Evolutionary conservation across 495 filamentous ascomycete species (phyloP), one percentile per base, ranked within the genome.

Genomic region (Hyphodiscus hymeniophilus): DNA sequence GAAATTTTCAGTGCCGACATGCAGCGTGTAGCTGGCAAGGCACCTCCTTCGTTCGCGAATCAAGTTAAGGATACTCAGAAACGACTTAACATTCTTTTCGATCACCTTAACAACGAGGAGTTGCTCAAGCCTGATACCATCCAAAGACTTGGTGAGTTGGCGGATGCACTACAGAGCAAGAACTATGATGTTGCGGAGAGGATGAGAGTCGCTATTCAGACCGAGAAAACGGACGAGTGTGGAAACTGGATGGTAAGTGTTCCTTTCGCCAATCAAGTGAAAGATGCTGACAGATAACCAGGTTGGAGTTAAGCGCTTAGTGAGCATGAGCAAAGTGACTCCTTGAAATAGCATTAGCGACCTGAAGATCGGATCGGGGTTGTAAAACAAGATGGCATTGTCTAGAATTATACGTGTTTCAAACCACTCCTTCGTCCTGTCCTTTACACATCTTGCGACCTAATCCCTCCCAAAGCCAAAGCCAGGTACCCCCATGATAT

Each of bases 31-130:
- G 89, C 91, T 49, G 60, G 77, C 40, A 80, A 82, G 43, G 94
- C 94, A 0, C 92, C 92, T 3, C 66, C 80, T 13, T 73, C 80
- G 3, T 96, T 90, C 71, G 81, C 84, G 57, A 71, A 77, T 18
- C 87, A 95, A 61, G 87, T 97, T 32, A 82, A 84, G 41, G 91
- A 98, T 61, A 92, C 89, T 3, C 88, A 95, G 60, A 94, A 94
- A 65, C 77, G 91, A 35, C 72, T 98, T 47, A 85, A 82, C 52
- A 82, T 94, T 44, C 75, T 98, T 8, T 98, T 95, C 66, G 89
- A 97, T 59, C 89, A 95, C 64, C 72, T 98, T 42, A 97, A 97
- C 71, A 97, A 97, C 58, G 85, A 87, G 58, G 88, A 95, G 50
- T 68, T 98, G 20, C 72, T 96, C 42, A 86, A 81, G 61, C 74